phyloP scores from a whole-genome alignment of 2,329 filamentous ascomycete genomes.

The Achaetomium macrosporum region DNA sequence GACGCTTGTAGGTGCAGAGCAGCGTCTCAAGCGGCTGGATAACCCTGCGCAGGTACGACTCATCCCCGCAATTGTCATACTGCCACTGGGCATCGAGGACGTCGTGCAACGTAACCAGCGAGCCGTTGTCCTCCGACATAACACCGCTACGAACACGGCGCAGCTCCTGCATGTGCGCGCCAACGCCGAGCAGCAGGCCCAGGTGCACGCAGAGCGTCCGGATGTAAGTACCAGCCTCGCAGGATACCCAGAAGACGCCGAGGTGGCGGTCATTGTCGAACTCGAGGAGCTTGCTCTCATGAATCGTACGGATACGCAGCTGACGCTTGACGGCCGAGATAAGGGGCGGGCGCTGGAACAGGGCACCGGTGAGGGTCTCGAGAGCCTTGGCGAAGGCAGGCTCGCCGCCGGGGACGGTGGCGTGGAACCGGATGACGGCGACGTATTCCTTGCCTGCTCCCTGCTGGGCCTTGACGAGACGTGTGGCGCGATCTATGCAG shows the following conservation, averaged over 20 bases:
- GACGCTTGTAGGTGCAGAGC: slow-evolving; percentile 87
- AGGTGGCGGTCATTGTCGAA: slow-evolving; percentile 98
- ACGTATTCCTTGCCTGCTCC: slow-evolving; percentile 99
- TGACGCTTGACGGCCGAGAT: slow-evolving; percentile 99
- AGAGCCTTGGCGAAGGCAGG: slow-evolving; percentile 88
- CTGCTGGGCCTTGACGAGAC: slow-evolving; percentile 97
- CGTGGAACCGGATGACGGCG: slow-evolving; percentile 88
- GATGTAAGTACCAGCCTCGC: slow-evolving; percentile 97
- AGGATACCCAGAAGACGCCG: slow-evolving; percentile 98
- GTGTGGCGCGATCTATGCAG: slow-evolving; percentile 85
- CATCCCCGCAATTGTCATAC: slow-evolving; percentile 92
- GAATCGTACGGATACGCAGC: slow-evolving; percentile 94
- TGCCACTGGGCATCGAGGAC: slow-evolving; percentile 94
- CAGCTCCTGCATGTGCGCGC: slow-evolving; percentile 47
- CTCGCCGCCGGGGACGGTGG: slow-evolving; percentile 89
- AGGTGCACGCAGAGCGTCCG: slow-evolving; percentile 96
- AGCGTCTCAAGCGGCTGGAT: slow-evolving; percentile 91
- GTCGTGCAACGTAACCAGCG: slow-evolving; percentile 72
- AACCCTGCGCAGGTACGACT: slow-evolving; percentile 83
- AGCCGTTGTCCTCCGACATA: slow-evolving; percentile 25
- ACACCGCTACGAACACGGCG: slow-evolving; percentile 26
- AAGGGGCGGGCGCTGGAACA: slow-evolving; percentile 93
- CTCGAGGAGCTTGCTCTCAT: slow-evolving; percentile 94
- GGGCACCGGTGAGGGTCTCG: slow-evolving; percentile 90
- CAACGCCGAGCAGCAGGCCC: slow-evolving; percentile 68